Base-by-base conservation (phyloP, 2,329 filamentous ascomycete species). In the Exophiala viscosa region DNA sequence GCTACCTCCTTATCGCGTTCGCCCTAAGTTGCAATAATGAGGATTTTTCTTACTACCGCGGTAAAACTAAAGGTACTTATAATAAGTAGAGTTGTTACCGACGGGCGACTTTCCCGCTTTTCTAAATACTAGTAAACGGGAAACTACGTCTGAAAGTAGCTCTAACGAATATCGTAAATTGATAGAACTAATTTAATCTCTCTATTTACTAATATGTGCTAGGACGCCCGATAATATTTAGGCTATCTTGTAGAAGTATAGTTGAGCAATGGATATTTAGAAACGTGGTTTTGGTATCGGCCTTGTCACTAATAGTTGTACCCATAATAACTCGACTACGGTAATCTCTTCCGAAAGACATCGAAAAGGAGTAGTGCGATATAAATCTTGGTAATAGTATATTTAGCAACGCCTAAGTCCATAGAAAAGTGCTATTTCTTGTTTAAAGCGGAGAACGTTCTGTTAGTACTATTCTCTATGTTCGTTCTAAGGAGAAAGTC, bases 401-500 rank as follows among this genome's bases (percentile, higher is more conserved):
- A 13, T 33, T 33, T 13, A 33, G 32, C 32, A 33, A 7, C 32
- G 7, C 7, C 7, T 13, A 33, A 33, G 32, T 33, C 32, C 7
- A 33, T 33, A 7, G 32, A 33, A 33, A 7, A 13, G 7, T 33
- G 32, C 32, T 13, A 33, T 33, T 7, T 33, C 7, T 7, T 33
- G 32, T 13, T 33, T 33, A 13, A 33, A 13, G 32, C 7, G 32
- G 32, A 7, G 32, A 7, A 7, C 32, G 7, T 33, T 33, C 32
- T 33, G 32, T 33, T 13, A 33, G 13, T 33, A 13, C 13, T 7
- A 7, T 33, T 33, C 32, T 7, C 32, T 13, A 7, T 33, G 32
- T 7, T 33, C 32, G 7, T 7, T 41, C 3, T n/a, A 10, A 51
- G 13, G 18, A 67, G 52, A 54, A 66, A 68, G 44, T 67, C 63